Base-by-base conservation (phyloP, 164 flowering plant species). In the Nymphaea colorata region DNA sequence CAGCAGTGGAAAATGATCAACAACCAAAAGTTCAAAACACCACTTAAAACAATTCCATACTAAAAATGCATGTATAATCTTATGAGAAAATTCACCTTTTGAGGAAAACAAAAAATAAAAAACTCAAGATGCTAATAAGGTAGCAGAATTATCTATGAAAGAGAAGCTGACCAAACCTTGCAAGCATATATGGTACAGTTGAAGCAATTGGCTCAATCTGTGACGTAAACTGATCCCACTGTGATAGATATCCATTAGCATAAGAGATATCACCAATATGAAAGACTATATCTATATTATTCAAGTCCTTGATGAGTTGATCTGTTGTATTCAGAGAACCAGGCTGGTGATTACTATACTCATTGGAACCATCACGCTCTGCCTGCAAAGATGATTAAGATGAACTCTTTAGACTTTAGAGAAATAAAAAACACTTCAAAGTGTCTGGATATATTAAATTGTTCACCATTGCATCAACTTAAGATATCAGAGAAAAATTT, bases 221-320 rank as follows among this genome's bases (percentile, higher is more conserved):
- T 44, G 82, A 67, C 3, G 84, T 81, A 59, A 81, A 81, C 68
- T 81, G 84, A 68, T 81, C 84, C 84, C 84, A 81, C 51, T 81
- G 84, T 25, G 84, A 81, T 41, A 82, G 69, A 64, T 82, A 82
- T 15, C 84, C 84, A 73, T 77, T 81, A 41, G 84, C 84, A 69
- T 82, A 82, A 43, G 68, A 51, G 59, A 82, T n/a, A 77, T 79
- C 84, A 64, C 84, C 82, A 59, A 77, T 81, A 59, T 79, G 84
- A 68, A 77, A 79, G 41, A 79, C 82, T 42, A 79, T 77, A 68
- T 79, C 84, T 42, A 71, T 73, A 64, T 79, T 72, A 57, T 74
- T 69, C 64, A 82, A 43, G 68, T 82, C 84, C 5, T 15, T 67
- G 57, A 82, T 67, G 44, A 82, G 71, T 59, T 74, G 76, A 2